A percentile compares a stretch with the other conserved stretches of the same genome.
These are phyloP conservation scores for Boletus vinaceobasis DNA, from an alignment of 768 basidiomycete species.

Conservation along the genomic window DNA sequence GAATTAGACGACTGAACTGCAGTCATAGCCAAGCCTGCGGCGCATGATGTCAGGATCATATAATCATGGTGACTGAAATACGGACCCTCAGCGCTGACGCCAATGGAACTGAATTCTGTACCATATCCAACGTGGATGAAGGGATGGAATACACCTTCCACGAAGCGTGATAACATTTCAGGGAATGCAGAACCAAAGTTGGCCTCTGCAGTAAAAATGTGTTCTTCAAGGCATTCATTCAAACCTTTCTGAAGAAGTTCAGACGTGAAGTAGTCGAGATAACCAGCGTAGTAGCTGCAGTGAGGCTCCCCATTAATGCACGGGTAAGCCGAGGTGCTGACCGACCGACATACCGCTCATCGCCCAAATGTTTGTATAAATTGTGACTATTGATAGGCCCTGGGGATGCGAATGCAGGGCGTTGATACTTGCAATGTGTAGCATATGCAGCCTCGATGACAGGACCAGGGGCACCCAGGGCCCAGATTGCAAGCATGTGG, in stretches of 20 bases:
- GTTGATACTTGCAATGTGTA: conserved; percentile 37
- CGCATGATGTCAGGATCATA: conserved; percentile 18
- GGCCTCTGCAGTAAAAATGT: conserved; percentile 48
- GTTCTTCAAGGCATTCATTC: conserved; percentile 47
- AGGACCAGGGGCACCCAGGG: conserved; percentile 48
- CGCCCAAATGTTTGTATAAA: conserved; percentile 53
- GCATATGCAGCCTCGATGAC: conserved; percentile 43
- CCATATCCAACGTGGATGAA: conserved; percentile 64
- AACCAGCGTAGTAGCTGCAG: conserved; percentile 55
- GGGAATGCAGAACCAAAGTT: conserved; percentile 35
- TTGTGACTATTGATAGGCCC: conserved; percentile 34
- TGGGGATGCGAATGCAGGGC: conserved; percentile 32
- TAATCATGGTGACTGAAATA: conserved; percentile 33
- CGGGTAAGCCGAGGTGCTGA: background rate
- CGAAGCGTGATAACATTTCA: conserved; percentile 54
- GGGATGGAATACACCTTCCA: conserved; percentile 59
- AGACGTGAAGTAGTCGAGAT: conserved; percentile 53
- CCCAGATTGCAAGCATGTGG: conserved; percentile 55
- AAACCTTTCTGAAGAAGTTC: conserved; percentile 42
- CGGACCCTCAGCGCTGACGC: conserved; percentile 60
- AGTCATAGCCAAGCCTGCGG: conserved; percentile 53
- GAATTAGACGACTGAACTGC: conserved; percentile 30
- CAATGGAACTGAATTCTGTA: conserved; percentile 57
- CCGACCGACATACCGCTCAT: conserved; percentile 42
- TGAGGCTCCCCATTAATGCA: background rate